Base-by-base conservation (phyloP, 1,284 basidiomycete species). In the Austroboletus rostrupii region DNA sequence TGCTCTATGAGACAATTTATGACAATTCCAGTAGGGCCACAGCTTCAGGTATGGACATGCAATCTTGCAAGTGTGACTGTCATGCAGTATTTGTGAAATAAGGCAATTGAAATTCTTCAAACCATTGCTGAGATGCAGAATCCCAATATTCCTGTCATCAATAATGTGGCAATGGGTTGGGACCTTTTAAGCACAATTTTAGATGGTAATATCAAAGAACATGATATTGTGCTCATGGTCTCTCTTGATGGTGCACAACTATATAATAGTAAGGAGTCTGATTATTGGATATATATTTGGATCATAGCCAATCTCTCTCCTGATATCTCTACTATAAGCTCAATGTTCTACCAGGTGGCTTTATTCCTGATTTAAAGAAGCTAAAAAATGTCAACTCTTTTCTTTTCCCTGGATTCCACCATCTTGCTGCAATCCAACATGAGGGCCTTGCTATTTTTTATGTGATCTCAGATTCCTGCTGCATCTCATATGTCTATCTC, bases 281-380 rank as follows among this genome's bases (percentile, higher is more conserved):
- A 51, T 2, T 47, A 35, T 19, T 51, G 50, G 43, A 45, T 52
- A 4, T 54, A 53, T n/a, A 55, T 53, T 0, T 53, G 45, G 45
- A 47, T 54, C 2, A 5, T 54, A 3, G 11, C 45, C 2, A 23
- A 56, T 0, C 48, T 21, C 19, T 5, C 19, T 1, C 47, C 49
- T 0, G 45, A 55, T 1, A 0, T 48, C 1, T 9, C 1, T 56
- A 29, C 12, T 0, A 12, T 11, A 29, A 29, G 28, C 10, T 29
- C 10, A 29, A 36, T 8, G 6, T 36, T 10, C 6, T 36, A 17
- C 35, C 35, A 4, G 10, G 35, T 19, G 35, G 13, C 10, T 16
- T 36, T 10, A 36, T 36, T 10, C 35, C 35, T 9, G 7, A 17
- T 2, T 8, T 9, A 1, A 36, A 36, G 6, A 36, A 36, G 10